These are phyloP conservation scores for Xylariaceae sp. DNA, from an alignment of 2,329 filamentous ascomycete species.

Conservation along the genomic window DNA sequence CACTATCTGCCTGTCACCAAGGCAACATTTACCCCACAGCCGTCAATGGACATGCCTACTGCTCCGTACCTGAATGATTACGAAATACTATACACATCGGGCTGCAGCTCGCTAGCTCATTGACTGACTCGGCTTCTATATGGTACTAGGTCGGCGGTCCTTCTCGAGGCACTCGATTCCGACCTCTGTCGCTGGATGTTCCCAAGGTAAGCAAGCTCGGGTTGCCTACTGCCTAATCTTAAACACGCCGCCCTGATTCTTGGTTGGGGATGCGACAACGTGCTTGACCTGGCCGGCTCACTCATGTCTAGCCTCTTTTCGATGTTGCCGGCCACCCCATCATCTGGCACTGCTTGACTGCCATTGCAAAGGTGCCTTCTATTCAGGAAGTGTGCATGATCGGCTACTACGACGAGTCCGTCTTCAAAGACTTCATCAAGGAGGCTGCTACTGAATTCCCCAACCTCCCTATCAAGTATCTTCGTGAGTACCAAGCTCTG, in stretches of 20 bases:
- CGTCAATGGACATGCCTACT: not conserved
- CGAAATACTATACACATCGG: not conserved
- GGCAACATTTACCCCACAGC: conserved; percentile 14
- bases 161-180: conserved; percentile 90
- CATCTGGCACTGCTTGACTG: conserved; percentile 94
- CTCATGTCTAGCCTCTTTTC: conserved; percentile 70
- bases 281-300: not conserved
- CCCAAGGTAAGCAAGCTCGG: conserved; percentile 63
- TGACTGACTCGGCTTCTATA: conserved; percentile 28
- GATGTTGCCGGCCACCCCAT: conserved; percentile 97
- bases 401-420: conserved; percentile 95
- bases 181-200: conserved; percentile 89
- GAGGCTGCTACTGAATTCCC: conserved; percentile 80
- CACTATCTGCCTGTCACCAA: conserved; percentile 20
- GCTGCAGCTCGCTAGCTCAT: not conserved
- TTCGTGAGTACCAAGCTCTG: conserved; percentile 93
- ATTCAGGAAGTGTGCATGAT: conserved; percentile 96
- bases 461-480: conserved; percentile 84
- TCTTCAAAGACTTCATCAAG: conserved; percentile 98
- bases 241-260: conserved; percentile 21
- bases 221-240: not conserved
- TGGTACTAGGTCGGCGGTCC: conserved; percentile 77
- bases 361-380: conserved; percentile 82
- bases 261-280: not conserved
- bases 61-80: not conserved